These are phyloP conservation scores for Solioccasus polychromus DNA, from an alignment of 768 basidiomycete genomes.

Conservation along the genomic window DNA sequence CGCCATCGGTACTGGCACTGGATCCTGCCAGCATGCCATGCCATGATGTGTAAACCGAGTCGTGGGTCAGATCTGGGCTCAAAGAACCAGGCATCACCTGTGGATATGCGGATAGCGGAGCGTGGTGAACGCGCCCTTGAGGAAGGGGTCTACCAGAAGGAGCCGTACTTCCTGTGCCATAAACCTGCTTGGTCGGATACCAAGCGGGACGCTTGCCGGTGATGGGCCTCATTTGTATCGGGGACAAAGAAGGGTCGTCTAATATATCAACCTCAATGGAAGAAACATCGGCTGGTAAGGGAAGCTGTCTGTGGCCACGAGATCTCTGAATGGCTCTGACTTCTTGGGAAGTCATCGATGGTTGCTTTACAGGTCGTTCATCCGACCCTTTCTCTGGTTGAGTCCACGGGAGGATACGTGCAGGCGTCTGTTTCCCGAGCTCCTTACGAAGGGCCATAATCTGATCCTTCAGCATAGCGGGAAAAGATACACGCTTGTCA, in stretches of 20 bases:
- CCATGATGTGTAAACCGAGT: background rate
- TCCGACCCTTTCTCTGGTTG: background rate
- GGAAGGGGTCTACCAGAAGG: background rate
- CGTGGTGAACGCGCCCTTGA: conserved; percentile 15
- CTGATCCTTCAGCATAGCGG: conserved; percentile 48
- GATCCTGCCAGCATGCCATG: background rate
- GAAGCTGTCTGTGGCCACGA: background rate
- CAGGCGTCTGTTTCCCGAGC: conserved; percentile 45
- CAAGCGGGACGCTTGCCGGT: background rate
- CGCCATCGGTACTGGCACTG: background rate
- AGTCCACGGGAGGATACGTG: background rate
- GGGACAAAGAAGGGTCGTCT: background rate
- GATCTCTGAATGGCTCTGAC: background rate
- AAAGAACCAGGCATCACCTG: conserved; percentile 28
- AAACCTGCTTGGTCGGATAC: background rate
- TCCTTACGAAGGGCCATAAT: conserved; percentile 64
- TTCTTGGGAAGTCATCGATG: background rate
- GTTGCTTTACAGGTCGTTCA: background rate
- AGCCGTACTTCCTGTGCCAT: background rate
- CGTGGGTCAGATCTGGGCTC: background rate
- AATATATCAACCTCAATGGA: background rate
- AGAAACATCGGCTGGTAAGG: background rate
- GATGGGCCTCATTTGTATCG: background rate
- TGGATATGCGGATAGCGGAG: conserved; percentile 25
- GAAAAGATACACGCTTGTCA: conserved; percentile 50